phyloP scores from a whole-genome alignment of 75 land plant genomes.

The Sequoia sempervirens region DNA sequence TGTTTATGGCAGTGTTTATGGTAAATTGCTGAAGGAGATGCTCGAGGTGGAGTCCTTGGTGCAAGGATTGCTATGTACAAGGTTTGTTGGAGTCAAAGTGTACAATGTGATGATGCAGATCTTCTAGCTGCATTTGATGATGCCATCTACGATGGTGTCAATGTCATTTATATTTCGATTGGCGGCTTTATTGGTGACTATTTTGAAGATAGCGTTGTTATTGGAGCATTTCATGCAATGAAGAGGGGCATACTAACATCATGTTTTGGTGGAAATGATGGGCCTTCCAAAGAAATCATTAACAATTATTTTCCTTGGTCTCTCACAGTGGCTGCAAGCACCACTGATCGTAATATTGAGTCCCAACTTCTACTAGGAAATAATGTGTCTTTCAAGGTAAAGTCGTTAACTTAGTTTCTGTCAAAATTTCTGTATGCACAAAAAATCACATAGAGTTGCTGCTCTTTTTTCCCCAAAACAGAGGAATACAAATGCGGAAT shows the following conservation, averaged over 20 bases:
- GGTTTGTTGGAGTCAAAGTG: conserved; percentile 44
- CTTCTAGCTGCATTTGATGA: too few species aligned
- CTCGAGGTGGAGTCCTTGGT: too few species aligned
- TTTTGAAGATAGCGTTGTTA: conserved; percentile 69
- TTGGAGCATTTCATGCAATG: conserved; percentile 2
- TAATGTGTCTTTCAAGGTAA: conserved; percentile 6
- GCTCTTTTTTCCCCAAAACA: too few species aligned
- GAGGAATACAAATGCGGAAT: too few species aligned
- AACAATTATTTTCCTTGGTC: conserved; percentile 44
- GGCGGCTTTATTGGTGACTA: conserved; percentile 41
- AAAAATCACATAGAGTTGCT: too few species aligned
- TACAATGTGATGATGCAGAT: too few species aligned
- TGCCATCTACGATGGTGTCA: too few species aligned
- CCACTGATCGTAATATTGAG: conserved; percentile 21
- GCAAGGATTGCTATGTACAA: conserved; percentile 32
- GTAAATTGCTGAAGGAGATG: too few species aligned
- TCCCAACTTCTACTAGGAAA: conserved; percentile 14
- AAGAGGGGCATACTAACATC: conserved; percentile 20
- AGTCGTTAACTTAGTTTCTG: neutral
- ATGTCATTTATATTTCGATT: too few species aligned
- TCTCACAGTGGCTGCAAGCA: conserved; percentile 47
- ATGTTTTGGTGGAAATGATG: conserved; percentile 38
- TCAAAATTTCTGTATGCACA: too few species aligned
- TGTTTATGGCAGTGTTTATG: too few species aligned
- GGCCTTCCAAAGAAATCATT: conserved; percentile 14